Base-by-base conservation (phyloP, 148 eudicot species). In the Camellia sinensis region DNA sequence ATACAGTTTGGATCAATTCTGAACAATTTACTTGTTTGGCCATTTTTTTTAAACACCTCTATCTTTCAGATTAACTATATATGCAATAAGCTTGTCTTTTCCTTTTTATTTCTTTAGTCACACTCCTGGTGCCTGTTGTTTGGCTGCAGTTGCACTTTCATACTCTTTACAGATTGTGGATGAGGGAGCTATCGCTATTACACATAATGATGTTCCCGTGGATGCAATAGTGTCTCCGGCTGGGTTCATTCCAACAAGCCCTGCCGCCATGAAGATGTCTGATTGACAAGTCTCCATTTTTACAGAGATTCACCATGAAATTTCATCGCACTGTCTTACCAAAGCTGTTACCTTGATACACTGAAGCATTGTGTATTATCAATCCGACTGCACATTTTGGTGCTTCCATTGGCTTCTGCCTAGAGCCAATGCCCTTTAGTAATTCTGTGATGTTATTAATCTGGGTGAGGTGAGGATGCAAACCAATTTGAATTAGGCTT, bases 151-250 rank as follows among this genome's bases (percentile, higher is more conserved):
- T 50, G 82, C 77, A 48, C 76, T 79, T 29, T 61, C 85, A 40
- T 83, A 82, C 72, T 79, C 82, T 74, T 53, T 53, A 76, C 82
- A 83, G 59, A 70, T 83, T 5, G 82, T 83, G 6, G 85, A 83
- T 10, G 82, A 83, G 60, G 85, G 82, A 79, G 82, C 76, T 12
- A 75, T 83, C 21, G 75, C 70, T 41, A 72, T 79, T n/a, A 83
- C 85, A 29, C 54, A 76, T 41, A 37, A 75, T 67, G 85, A 83
- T 63, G 41, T 83, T 68, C 80, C 83, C 40, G 74, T 83, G 15
- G 80, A 80, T 70, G 86, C 82, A 50, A 17, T 83, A 41, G 82
- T 76, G 37, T 70, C 67, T 21, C 82, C 80, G 4, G 44, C 76
- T 37, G 82, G 86, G 22, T n/a, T 75, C 64, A 83, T 75, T 62